Evolutionary conservation across 2,329 filamentous ascomycete genomes (phyloP), one percentile per base, ranked within the genome.

Genomic region (Neopestalotiopsis rosae): DNA sequence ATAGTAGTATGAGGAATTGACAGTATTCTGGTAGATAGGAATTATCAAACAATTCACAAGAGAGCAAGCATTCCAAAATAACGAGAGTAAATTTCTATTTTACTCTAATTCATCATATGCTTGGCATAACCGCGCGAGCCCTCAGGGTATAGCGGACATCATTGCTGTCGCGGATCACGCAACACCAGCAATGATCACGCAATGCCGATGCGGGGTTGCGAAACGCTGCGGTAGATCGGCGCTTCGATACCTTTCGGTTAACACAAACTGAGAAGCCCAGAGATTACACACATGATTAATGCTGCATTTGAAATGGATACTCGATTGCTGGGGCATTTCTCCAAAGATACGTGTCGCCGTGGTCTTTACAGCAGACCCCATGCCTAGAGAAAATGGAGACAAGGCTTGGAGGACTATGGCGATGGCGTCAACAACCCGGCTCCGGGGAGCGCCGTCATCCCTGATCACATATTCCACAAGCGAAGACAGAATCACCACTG

Each of bases 131-230:
- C 24, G 4, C 34, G 34, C 34, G 9, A 59, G 20, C 57, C 38
- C 40, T 14, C n/a, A 14, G 62, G 40, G 12, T 12, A 64, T 38
- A 38, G 42, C 63, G 63, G 45, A 5, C 32, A 17, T 24, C 45
- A 32, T 57, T 13, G 42, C 32, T 9, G 6, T 32, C 42, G 17
- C 63, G 49, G 42, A 56, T 58, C 61, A 64, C 61, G 61, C 61
- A 64, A 64, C 61, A 45, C 38, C n/a, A 64, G 61, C 63, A 66
- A 40, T 38, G 63, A 57, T 57, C 63, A 66, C 63, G 63, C 63
- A 56, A 66, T 66, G 63, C 63, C 63, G 63, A 38, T 66, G 63
- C 63, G 63, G 63, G 63, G 63, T 66, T 58, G 49, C 63, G 49
- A 52, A 38, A 17, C 32, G 42, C n/a, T 24, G 34, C 63, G 32